phyloP scores from a whole-genome alignment of 352 stramenopile species.

The Phytophthora sp. region DNA sequence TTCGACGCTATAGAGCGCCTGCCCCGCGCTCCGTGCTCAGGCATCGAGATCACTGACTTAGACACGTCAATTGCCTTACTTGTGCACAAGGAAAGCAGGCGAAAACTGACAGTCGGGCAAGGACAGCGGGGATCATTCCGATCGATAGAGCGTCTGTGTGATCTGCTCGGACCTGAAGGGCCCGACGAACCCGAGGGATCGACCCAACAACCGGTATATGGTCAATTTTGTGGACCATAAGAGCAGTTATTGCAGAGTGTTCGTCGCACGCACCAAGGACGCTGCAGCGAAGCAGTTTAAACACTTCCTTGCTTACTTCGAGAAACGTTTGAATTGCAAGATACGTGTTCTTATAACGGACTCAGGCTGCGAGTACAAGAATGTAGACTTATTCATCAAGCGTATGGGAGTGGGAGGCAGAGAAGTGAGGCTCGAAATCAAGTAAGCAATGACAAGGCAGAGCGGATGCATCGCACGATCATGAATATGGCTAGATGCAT shows the following conservation, averaged over 20 bases:
- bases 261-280: background rate
- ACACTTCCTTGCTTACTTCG: background rate
- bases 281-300: background rate
- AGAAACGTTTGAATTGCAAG: background rate
- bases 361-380: background rate
- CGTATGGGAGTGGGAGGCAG: background rate
- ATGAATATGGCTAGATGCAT: background rate
- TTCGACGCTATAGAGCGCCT: no score
- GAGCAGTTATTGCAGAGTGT: background rate
- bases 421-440: background rate
- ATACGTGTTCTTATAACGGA: background rate
- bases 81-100: background rate
- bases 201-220: background rate
- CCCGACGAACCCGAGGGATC: background rate
- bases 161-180: constrained; percentile 1
- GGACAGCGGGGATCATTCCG: background rate
- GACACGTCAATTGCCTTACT: no score
- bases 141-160: background rate
- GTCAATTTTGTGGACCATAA: constrained; percentile 1
- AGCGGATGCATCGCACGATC: background rate
- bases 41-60: no score
- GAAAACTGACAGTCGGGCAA: background rate
- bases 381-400: background rate
- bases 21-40: no score
- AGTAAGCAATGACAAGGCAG: background rate